Evolutionary conservation across 2,329 filamentous ascomycete genomes (phyloP), one percentile per base, ranked within the genome.

Genomic region (Apiospora kogelbergensis): DNA sequence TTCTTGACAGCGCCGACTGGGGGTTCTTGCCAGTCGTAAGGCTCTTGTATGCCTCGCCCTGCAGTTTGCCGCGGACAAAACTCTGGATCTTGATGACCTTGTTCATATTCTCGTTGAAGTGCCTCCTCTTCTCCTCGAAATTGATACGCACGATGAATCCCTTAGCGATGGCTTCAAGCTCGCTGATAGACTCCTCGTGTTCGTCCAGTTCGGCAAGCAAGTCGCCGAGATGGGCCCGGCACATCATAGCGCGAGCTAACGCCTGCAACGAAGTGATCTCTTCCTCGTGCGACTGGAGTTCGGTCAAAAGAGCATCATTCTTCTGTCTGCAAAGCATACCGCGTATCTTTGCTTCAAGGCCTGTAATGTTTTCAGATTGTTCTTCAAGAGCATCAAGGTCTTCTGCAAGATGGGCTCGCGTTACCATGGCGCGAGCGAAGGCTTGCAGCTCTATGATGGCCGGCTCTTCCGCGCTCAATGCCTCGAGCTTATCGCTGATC

Each of bases 11-110:
- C 97, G 46, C 94, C 94, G 70, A 99, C 94, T 0, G 96, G 96
- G 96, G 96, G 77, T 98, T 98, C 82, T 97, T 98, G 70, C 96
- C 97, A 41, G 90, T 95, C 2, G 95, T 98, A 72, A 99, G 86
- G 78, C 93, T 97, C 87, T 97, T 98, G 85, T 99, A 99, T 2
- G 96, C 96, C 81, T 99, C 94, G 66, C 96, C 96, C 80, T 99
- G 96, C 65, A 98, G 93, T 78, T 97, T 96, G 73, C 91, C 96
- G 71, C 96, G 90, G 67, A 98, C 91, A 73, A 98, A 97, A 78
- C 96, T 99, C 79, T 99, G 97, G 69, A 98, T 94, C 81, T 99
- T 99, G 85, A 99, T 91, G 33, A 99, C 96, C 81, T 97, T 98
- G 76, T 97, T 90, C 96, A 99, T 99, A 77, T 99, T 99, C 81